phyloP scores from a whole-genome alignment of 306 rosid species.

The Medicago truncatula region MtrunA17r5.0-ANR NC_053044.1:34551001-34551500 shows the following conservation, averaged over 20 bases:
- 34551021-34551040: conserved; percentile 50
- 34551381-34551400: neutral
- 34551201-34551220: conserved; percentile 66
- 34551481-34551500: conserved; percentile 41
- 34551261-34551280: no score
- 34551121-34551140: conserved; percentile 60
- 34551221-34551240: conserved; percentile 42
- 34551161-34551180: conserved; percentile 56
- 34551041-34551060: conserved; percentile 57
- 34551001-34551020: conserved; percentile 31
- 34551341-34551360: neutral
- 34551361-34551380: neutral
- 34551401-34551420: conserved; percentile 35
- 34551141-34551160: conserved; percentile 54
- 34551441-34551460: conserved; percentile 44
- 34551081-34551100: conserved; percentile 50
- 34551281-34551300: no score
- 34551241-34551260: no score
- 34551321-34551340: no score
- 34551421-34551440: conserved; percentile 49
- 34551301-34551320: no score
- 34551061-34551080: conserved; percentile 45
- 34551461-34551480: conserved; percentile 47
- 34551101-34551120: conserved; percentile 54
- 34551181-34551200: conserved; percentile 46